phyloP scores from a whole-genome alignment of 352 stramenopile species.

The Peronosclerospora sorghi region DNA sequence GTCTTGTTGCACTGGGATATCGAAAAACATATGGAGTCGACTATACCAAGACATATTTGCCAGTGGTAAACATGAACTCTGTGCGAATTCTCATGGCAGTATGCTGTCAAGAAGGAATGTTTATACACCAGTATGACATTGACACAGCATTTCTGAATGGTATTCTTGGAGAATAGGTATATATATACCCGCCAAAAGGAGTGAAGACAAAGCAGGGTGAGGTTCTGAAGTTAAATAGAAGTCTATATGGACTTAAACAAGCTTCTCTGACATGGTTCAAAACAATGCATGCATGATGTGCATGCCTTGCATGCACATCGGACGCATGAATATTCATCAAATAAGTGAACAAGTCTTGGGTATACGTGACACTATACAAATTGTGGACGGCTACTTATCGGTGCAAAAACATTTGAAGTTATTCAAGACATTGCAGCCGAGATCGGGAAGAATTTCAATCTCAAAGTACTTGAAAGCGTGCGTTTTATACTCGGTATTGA shows the following conservation, averaged over 20 bases:
- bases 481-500: not conserved
- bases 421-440: not conserved
- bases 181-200: not conserved
- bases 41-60: conserved; percentile 1
- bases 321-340: not conserved
- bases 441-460: not conserved
- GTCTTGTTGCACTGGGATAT: not conserved
- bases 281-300: conserved; percentile 1
- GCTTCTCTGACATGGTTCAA: conserved; percentile 21
- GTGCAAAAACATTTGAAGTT: not conserved
- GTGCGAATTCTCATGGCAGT: not conserved
- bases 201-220: not conserved
- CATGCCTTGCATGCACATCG: not conserved
- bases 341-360: not conserved
- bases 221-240: not conserved
- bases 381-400: not conserved
- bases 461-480: not conserved
- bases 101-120: not conserved
- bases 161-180: conserved; percentile 3
- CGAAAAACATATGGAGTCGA: conserved; percentile 1
- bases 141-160: conserved; percentile 1
- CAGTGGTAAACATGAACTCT: not conserved
- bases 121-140: conserved; percentile 3
- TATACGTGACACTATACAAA: not conserved
- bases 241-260: too few species aligned